phyloP scores from a whole-genome alignment of 2,329 filamentous ascomycete species.

The Microdochium nivale region DNA sequence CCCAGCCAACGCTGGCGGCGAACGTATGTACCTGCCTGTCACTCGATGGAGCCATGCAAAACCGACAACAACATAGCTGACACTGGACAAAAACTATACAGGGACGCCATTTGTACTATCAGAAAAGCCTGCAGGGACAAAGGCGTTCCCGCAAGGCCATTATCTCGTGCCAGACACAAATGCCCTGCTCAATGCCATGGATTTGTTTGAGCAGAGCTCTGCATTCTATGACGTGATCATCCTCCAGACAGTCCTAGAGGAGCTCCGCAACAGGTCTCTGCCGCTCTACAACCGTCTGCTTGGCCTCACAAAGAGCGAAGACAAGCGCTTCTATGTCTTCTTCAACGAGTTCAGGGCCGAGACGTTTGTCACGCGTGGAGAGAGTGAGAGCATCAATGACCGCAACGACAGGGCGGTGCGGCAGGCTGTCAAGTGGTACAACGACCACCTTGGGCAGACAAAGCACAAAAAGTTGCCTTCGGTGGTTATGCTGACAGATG shows the following conservation, averaged over 20 bases:
- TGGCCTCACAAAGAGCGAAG: conserved; percentile 84
- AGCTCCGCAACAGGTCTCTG: conserved; percentile 86
- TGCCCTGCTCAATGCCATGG: conserved; percentile 90
- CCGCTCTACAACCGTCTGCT: conserved; percentile 93
- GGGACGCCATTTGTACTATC: conserved; percentile 71
- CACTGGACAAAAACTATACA: neutral
- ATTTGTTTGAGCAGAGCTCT: conserved; percentile 85
- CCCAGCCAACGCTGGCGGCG: conserved; percentile 69
- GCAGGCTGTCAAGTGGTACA: conserved; percentile 82
- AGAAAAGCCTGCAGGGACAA: conserved; percentile 77
- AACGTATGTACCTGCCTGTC: conserved; percentile 47
- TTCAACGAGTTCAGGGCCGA: conserved; percentile 97
- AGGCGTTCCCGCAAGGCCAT: conserved; percentile 74
- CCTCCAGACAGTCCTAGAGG: conserved; percentile 91
- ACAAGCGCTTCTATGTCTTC: conserved; percentile 97
- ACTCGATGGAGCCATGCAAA: neutral
- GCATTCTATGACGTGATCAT: conserved; percentile 97
- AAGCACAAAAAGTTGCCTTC: conserved; percentile 57
- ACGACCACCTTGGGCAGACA: conserved; percentile 63
- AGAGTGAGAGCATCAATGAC: conserved; percentile 87
- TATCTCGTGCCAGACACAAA: conserved; percentile 97
- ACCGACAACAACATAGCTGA: conserved; percentile 7
- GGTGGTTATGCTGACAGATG: conserved; percentile 90
- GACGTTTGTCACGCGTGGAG: conserved; percentile 69
- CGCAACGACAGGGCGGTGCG: conserved; percentile 90